Percentiles rank a stretch among this genome's conserved stretches.
These are phyloP conservation scores for Allantophomopsis lycopodina DNA, from an alignment of 2,329 filamentous ascomycete genomes.

Conservation along the genomic window DNA sequence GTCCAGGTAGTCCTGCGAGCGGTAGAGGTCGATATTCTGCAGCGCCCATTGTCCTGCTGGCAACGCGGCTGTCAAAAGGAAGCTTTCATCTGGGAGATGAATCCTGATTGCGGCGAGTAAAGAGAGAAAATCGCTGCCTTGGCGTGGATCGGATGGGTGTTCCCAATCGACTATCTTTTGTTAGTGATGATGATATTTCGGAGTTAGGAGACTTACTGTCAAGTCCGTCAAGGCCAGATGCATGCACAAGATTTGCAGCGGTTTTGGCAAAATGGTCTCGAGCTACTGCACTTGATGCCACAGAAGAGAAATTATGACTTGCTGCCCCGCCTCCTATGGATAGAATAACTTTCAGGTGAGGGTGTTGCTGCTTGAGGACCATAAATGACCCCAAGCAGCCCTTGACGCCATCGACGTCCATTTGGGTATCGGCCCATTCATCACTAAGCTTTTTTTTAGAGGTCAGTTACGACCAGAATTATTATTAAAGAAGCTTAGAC, in stretches of 20 bases:
- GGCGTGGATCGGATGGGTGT: conserved; percentile 50
- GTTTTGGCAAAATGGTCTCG: conserved; percentile 60
- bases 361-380: conserved; percentile 56
- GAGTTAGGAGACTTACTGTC: conserved; percentile 44
- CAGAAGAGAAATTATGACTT: conserved; percentile 50
- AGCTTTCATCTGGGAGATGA: conserved; percentile 53
- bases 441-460: conserved; percentile 54
- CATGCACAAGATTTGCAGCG: conserved; percentile 51
- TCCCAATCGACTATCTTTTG: conserved; percentile 59
- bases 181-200: neutral
- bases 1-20: conserved; percentile 53
- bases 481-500: no score
- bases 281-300: conserved; percentile 44
- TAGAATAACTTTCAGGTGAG: conserved; percentile 59
- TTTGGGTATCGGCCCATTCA: conserved; percentile 62
- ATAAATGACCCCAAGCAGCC: conserved; percentile 64
- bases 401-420: conserved; percentile 55
- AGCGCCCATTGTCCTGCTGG: conserved; percentile 54
- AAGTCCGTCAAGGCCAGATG: conserved; percentile 60
- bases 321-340: conserved; percentile 61
- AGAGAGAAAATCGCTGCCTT: conserved; percentile 58
- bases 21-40: conserved; percentile 52
- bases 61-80: conserved; percentile 58
- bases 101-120: conserved; percentile 54
- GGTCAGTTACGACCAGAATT: conserved; percentile 6